Evolutionary conservation across 805 yeast species (phyloP), one percentile per base, ranked within the genome.

Genomic region (Metschnikowia aberdeeniae): DNA sequence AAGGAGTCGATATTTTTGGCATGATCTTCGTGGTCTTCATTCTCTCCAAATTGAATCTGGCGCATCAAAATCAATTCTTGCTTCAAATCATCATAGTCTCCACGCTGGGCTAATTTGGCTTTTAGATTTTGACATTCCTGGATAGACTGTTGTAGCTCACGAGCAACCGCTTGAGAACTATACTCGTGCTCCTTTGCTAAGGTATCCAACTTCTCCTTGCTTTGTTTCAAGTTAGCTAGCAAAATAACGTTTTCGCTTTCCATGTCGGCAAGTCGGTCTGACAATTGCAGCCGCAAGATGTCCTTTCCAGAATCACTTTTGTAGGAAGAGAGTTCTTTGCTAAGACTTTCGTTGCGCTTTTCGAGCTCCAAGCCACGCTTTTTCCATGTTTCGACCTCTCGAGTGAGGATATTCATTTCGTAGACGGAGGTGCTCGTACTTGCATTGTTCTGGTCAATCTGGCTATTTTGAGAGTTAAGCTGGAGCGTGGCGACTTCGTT

Each of bases 1-100:
- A 83, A 73, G n/a, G 78, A 74, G 55, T 81, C 89, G 34, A 84
- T 60, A 17, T 54, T 55, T 10, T 52, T 60, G 7, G 57, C 58
- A 6, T 56, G 62, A 8, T 58, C 66, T 26, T 56, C 65, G 20
- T 64, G 70, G 3, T 61, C 70, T 12, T 66, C 69, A 28, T 67
- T 67, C 20, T 52, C 64, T 3, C 90, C 90, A 64, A 89, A 85
- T 56, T 86, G 88, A 32, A 89, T 82, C 51, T 83, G 82, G 59
- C 84, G 81, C 49, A 89, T 61, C 22, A 89, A 77, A 14, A 75
- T 77, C 52, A 90, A 68, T 57, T 90, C 97, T 40, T 79, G 77
- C 60, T 88, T 89, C 39, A 89, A 61, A 50, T 87, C 89, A 42
- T 86, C 89, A 62, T 90, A 89, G 59, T 89, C 96, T 2, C 74